Evolutionary conservation across 345 rosid genomes (phyloP).

Genomic region (Raphanus raphanistrum): DNA sequence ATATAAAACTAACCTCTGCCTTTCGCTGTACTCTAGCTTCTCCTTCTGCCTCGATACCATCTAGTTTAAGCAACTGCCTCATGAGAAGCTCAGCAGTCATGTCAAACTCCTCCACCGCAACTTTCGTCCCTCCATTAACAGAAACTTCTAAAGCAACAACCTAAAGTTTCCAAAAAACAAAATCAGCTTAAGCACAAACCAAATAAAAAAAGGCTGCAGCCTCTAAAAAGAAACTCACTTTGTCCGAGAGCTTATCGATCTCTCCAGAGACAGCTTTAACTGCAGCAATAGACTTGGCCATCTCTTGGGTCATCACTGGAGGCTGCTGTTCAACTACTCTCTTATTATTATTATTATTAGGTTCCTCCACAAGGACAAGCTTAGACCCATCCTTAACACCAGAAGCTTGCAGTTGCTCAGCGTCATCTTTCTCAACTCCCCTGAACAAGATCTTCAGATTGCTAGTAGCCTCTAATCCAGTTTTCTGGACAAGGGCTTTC

Average conservation of each 20-base stretch:
- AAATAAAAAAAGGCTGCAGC: background rate
- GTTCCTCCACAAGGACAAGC: slow-evolving; percentile 57
- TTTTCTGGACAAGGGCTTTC: slow-evolving; percentile 48
- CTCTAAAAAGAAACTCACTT: slow-evolving; percentile 44
- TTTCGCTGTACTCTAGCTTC: slow-evolving; percentile 76
- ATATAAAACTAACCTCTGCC: slow-evolving; percentile 67
- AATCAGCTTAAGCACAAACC: slow-evolving; percentile 1
- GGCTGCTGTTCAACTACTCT: slow-evolving; percentile 46
- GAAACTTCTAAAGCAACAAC: slow-evolving; percentile 68
- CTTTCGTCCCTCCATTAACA: slow-evolving; percentile 62
- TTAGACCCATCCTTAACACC: slow-evolving; percentile 75
- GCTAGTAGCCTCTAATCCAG: slow-evolving; percentile 51
- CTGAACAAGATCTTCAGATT: slow-evolving; percentile 64
- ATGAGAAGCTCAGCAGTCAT: slow-evolving; percentile 76
- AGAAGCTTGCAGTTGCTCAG: slow-evolving; percentile 50
- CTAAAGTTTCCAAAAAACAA: slow-evolving; percentile 36
- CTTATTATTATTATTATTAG: background rate
- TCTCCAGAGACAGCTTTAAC: slow-evolving; percentile 54
- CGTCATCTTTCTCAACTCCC: slow-evolving; percentile 73
- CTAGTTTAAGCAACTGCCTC: slow-evolving; percentile 83
- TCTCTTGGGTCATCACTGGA: slow-evolving; percentile 39
- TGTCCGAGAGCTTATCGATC: slow-evolving; percentile 74
- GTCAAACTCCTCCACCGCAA: slow-evolving; percentile 61
- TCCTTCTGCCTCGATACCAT: slow-evolving; percentile 78
- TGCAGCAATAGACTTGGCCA: slow-evolving; percentile 53